phyloP scores from a whole-genome alignment of 192 early-diverging fungal species.

The Tieghemiomyces parasiticus region DNA sequence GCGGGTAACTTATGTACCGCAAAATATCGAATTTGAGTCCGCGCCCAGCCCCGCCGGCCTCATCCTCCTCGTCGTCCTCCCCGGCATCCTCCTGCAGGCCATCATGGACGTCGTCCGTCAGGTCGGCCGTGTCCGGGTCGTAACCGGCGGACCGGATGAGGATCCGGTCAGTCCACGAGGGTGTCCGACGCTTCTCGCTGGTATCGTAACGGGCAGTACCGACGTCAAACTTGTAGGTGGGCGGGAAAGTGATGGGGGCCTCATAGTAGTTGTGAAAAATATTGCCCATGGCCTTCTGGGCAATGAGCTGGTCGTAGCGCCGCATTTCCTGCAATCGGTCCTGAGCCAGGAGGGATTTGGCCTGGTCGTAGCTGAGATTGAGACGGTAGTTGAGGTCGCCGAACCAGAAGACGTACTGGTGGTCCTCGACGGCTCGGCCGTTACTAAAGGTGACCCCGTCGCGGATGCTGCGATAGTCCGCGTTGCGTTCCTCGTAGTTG shows the following conservation, averaged over 20 bases:
- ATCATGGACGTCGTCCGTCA: not conserved
- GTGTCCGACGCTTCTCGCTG: constrained; percentile 83
- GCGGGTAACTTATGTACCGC: not conserved
- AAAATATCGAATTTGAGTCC: not conserved
- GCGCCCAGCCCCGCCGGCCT: not conserved
- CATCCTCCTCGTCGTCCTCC: not conserved
- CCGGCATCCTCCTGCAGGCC: not conserved
- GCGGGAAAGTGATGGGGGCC: constrained; percentile 64
- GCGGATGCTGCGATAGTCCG: constrained; percentile 69
- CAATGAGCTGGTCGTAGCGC: constrained; percentile 39
- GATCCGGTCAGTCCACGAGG: constrained; percentile 95
- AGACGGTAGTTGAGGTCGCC: constrained; percentile 94
- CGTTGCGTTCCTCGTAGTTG: constrained; percentile 65
- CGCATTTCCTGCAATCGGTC: constrained; percentile 33
- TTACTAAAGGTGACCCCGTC: constrained; percentile 54
- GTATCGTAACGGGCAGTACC: constrained; percentile 76
- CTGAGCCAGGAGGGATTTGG: constrained; percentile 21
- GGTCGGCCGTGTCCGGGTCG: not conserved
- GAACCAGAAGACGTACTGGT: constrained; percentile 73
- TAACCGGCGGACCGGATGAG: constrained; percentile 34
- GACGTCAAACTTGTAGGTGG: constrained; percentile 96
- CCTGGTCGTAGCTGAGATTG: constrained; percentile 51
- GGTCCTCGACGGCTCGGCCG: constrained; percentile 52
- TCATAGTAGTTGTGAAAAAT: constrained; percentile 73
- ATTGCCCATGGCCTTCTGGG: constrained; percentile 37